Conservation (phyloP, 768 basidiomycete genomes). For the Lentinula raphanica region DNA sequence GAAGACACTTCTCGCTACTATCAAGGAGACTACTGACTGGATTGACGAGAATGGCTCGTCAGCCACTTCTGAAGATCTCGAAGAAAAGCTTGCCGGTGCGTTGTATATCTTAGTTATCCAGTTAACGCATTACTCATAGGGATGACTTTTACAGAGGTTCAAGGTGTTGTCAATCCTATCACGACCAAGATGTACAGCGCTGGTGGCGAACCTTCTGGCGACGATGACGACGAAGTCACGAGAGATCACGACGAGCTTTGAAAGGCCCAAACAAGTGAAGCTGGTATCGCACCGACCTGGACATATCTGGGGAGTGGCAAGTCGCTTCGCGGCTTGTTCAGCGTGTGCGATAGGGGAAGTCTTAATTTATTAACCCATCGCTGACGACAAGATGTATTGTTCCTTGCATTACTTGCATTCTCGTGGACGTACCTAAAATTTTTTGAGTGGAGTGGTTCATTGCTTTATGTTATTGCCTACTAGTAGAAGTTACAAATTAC, state of each 20-base stretch:
- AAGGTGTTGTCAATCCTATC: constrained; percentile 75
- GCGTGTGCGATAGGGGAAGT: background rate
- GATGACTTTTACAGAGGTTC: constrained; percentile 45
- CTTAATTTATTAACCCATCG: background rate
- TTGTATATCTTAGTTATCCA: constrained; percentile 8
- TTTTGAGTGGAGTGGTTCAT: background rate
- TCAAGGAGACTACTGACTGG: constrained; percentile 92
- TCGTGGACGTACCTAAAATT: background rate
- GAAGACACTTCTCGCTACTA: constrained; percentile 69
- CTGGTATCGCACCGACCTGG: background rate
- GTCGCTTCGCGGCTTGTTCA: background rate
- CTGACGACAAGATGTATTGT: background rate
- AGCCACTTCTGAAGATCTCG: constrained; percentile 82
- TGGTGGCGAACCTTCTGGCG: constrained; percentile 31
- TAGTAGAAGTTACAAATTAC: background rate
- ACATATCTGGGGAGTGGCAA: background rate
- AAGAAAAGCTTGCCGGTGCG: constrained; percentile 75
- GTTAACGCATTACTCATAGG: background rate
- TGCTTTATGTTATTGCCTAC: background rate
- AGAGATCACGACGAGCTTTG: constrained; percentile 47
- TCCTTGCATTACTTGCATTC: background rate
- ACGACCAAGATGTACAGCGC: constrained; percentile 72
- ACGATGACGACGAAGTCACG: constrained; percentile 34
- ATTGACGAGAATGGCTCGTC: constrained; percentile 75
- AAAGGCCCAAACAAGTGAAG: background rate